Evolutionary conservation across 495 filamentous ascomycete genomes (phyloP).

Genomic region (Cudoniella acicularis): DNA sequence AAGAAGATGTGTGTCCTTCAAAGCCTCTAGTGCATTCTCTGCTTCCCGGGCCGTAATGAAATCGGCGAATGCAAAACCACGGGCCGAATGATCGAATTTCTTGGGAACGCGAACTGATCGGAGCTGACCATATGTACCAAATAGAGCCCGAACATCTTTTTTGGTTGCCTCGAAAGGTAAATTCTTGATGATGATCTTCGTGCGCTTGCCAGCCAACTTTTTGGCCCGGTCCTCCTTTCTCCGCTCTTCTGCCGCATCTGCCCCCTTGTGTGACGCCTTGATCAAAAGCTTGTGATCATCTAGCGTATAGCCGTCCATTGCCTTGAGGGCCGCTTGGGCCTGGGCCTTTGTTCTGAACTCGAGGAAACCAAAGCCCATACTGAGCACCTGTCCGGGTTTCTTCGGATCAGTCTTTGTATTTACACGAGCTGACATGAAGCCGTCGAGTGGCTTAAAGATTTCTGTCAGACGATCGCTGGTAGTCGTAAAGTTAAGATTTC

Average conservation of each 20-base stretch:
- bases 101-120: slow-evolving; percentile 90
- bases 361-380: slow-evolving; percentile 95
- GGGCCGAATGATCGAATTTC: slow-evolving; percentile 81
- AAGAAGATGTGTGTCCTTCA: slow-evolving; percentile 90
- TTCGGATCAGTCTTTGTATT: slow-evolving; percentile 88
- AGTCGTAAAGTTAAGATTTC: slow-evolving; percentile 92
- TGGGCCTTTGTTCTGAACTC: slow-evolving; percentile 77
- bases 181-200: slow-evolving; percentile 98
- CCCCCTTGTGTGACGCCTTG: slow-evolving; percentile 76
- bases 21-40: slow-evolving; percentile 83
- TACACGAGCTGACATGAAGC: slow-evolving; percentile 77
- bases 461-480: slow-evolving; percentile 68
- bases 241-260: slow-evolving; percentile 82
- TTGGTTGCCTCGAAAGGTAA: slow-evolving; percentile 88
- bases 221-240: slow-evolving; percentile 76
- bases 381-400: slow-evolving; percentile 74
- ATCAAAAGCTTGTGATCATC: slow-evolving; percentile 83
- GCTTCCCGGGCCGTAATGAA: slow-evolving; percentile 91
- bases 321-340: slow-evolving; percentile 70
- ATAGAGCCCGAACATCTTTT: slow-evolving; percentile 81
- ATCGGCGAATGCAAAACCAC: slow-evolving; percentile 96
- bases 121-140: slow-evolving; percentile 86
- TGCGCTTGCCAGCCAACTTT: slow-evolving; percentile 65
- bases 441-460: slow-evolving; percentile 73
- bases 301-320: slow-evolving; percentile 83